Evolutionary conservation across 495 filamentous ascomycete species (phyloP).

Genomic region (Penicillium goetzii): DNA sequence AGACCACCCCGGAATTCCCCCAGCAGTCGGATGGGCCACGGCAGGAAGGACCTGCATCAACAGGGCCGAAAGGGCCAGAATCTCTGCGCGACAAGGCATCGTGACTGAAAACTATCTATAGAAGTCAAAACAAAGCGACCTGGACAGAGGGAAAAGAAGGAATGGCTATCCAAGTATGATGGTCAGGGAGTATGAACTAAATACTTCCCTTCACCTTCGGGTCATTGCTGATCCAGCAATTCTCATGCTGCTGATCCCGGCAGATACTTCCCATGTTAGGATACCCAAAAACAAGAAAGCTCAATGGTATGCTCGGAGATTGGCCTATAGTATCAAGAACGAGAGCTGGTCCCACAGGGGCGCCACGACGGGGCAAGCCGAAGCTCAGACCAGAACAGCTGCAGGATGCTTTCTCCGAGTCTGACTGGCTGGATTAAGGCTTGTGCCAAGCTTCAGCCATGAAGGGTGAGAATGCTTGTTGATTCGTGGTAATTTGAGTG

Average conservation of each 20-base stretch:
- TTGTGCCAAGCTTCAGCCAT: constrained; percentile 2
- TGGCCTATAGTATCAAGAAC: neutral
- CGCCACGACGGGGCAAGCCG: neutral
- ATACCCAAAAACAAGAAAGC: neutral
- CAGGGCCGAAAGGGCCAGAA: constrained; percentile 8
- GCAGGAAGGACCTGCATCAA: constrained; percentile 1
- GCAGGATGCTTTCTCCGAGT: neutral
- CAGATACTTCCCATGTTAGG: neutral
- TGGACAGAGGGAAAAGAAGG: neutral
- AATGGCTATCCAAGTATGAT: too few species aligned
- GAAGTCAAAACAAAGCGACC: neutral
- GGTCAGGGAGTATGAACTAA: neutral
- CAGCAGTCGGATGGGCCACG: neutral
- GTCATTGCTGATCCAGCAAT: neutral
- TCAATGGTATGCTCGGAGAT: neutral
- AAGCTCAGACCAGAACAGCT: neutral
- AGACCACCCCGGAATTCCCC: neutral
- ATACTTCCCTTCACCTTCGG: neutral
- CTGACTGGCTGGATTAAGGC: neutral
- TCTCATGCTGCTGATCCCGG: neutral
- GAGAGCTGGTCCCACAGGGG: neutral
- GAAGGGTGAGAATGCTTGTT: neutral
- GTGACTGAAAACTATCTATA: neutral
- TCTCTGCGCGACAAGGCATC: neutral
- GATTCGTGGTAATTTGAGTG: neutral